Evolutionary conservation across 129 eudicot genomes (phyloP).

Genomic region (Helianthus annuus): HanXRQr2.0-SUNRISE NC_035435.2:61786152-61786651

Average conservation of each 20-base stretch:
- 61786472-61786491: slow-evolving; percentile 11
- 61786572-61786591: slow-evolving; percentile 93
- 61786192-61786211: no score
- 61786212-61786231: no score
- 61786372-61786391: neutral
- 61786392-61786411: neutral
- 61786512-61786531: neutral
- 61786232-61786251: no score
- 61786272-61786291: no score
- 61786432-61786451: neutral
- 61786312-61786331: no score
- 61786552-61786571: slow-evolving; percentile 71
- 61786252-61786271: no score
- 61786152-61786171: no score
- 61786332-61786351: no score
- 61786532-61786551: slow-evolving; percentile 6
- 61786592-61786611: slow-evolving; percentile 55
- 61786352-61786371: no score
- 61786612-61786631: slow-evolving; percentile 40
- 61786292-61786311: no score
- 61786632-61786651: slow-evolving; percentile 72
- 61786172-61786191: no score
- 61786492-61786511: neutral
- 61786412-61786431: neutral
- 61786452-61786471: neutral